phyloP scores from a whole-genome alignment of 2,329 filamentous ascomycete species.

The Penicillium paneum region DNA sequence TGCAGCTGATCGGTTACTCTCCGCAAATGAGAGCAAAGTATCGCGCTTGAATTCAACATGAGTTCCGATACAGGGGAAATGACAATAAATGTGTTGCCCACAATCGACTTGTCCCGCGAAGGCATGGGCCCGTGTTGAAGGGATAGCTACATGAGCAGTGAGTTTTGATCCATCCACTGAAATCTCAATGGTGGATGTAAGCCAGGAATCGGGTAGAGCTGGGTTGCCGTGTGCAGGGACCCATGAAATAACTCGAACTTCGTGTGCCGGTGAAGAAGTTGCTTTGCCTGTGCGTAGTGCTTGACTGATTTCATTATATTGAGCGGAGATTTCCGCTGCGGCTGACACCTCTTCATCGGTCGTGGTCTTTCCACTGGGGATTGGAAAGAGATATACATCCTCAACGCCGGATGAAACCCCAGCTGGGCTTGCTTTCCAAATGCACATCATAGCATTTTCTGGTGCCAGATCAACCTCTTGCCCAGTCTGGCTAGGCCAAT shows the following conservation, averaged over 20 bases:
- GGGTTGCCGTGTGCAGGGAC: conserved; percentile 7
- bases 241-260: conserved; percentile 15
- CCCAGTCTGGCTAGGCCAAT: conserved; percentile 2
- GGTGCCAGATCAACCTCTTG: not conserved
- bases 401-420: no score
- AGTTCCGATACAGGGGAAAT: conserved; percentile 31
- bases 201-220: conserved; percentile 7
- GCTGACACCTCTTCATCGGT: not conserved
- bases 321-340: conserved; percentile 18
- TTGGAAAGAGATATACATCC: not conserved
- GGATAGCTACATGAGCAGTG: conserved; percentile 19
- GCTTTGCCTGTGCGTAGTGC: conserved; percentile 8
- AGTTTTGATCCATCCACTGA: conserved; percentile 23
- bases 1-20: conserved; percentile 19
- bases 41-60: conserved; percentile 26
- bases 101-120: conserved; percentile 8
- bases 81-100: conserved; percentile 24
- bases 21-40: conserved; percentile 29
- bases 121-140: conserved; percentile 3
- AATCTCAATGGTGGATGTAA: conserved; percentile 16
- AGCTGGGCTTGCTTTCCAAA: conserved; percentile 12
- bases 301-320: conserved; percentile 24
- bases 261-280: not conserved
- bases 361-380: no score
- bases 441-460: conserved; percentile 7